phyloP scores from a whole-genome alignment of 1,284 basidiomycete genomes.

The Microbotryum saponariae region DNA sequence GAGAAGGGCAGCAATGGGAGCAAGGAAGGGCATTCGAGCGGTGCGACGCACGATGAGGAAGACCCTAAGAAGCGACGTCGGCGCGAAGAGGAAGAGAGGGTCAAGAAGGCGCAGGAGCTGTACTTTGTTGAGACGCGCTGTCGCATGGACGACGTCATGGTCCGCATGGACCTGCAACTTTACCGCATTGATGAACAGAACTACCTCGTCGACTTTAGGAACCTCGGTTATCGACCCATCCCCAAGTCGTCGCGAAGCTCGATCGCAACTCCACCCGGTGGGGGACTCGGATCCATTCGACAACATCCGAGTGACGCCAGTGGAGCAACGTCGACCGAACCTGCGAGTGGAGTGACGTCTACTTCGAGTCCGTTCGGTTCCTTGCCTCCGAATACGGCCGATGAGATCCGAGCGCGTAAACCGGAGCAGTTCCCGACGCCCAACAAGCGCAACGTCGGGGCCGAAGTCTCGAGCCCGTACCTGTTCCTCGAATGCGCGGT shows the following conservation, averaged over 20 bases:
- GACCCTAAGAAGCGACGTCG: slow-evolving; percentile 35
- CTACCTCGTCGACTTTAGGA: slow-evolving; percentile 96
- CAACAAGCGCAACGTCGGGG: slow-evolving; percentile 13
- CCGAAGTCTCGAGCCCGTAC: slow-evolving; percentile 71
- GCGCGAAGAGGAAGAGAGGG: slow-evolving; percentile 44
- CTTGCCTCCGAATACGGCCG: slow-evolving; percentile 25
- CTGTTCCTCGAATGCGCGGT: slow-evolving; percentile 94
- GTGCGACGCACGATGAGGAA: slow-evolving; percentile 41
- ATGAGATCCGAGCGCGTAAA: slow-evolving; percentile 25
- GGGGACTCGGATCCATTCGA: too few relatives aligned
- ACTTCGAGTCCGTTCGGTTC: background rate
- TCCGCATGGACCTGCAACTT: slow-evolving; percentile 92
- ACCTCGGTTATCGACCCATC: slow-evolving; percentile 76
- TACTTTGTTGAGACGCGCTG: slow-evolving; percentile 94
- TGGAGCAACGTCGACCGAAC: background rate
- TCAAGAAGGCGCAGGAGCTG: slow-evolving; percentile 51
- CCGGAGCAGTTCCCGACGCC: slow-evolving; percentile 14
- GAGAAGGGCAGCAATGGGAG: slow-evolving; percentile 3
- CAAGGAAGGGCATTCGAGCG: slow-evolving; percentile 8
- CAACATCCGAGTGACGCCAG: background rate
- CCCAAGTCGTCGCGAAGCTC: slow-evolving; percentile 39
- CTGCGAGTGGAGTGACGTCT: background rate
- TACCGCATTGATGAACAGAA: slow-evolving; percentile 94
- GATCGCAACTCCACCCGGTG: slow-evolving; percentile 6
- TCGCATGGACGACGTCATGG: slow-evolving; percentile 79